Base-by-base conservation (phyloP, 2,329 filamentous ascomycete genomes). In the Ramichloridium luteum region DNA sequence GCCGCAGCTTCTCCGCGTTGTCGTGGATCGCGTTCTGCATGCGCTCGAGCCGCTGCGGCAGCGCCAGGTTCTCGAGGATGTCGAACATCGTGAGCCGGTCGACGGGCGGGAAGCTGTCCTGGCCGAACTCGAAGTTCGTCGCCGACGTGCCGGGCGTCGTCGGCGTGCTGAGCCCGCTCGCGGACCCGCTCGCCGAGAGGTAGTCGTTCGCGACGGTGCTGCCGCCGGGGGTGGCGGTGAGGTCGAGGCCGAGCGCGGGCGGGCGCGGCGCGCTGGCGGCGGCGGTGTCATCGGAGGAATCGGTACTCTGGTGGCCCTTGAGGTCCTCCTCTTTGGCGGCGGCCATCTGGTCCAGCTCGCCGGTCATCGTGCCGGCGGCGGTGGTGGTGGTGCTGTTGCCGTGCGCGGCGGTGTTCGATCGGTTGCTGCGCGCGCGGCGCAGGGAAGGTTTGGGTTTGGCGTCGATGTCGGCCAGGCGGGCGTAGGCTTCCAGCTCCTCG, bases 51-150 rank as follows among this genome's bases (percentile, higher is more conserved):
- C 88, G 81, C 50, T 93, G 81, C 1, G 85, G 80, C 17, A 98
- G 66, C 4, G 86, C 82, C 41, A 98, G 60, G 54, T 94, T 96
- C 59, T 94, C 88, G 44, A 98, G 72, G 29, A 98, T 69, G 53
- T 98, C 90, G 48, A 98, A 84, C 36, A 96, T 74, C 23, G 81
- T 86, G 32, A 98, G 66, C 31, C 84, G 80, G 55, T 98, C 90
- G 14, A 94, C 65, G 1, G 88, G 86, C 6, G 86, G 83, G 40
- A 92, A 80, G 13, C 74, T 67, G 40, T 93, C 84, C 72, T 82
- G 90, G 53, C 88, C 51, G 23, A 62, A 84, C 35, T 90, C 81
- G 49, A 84, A 84, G n/a, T 75, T 78, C 55, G 77, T 84, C 5
- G 85, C 92, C 28, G 85, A 61, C 40, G 41, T 64, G 50, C 49